Conservation (phyloP, 75 land plant genomes). For the Picea sitchensis region DNA sequence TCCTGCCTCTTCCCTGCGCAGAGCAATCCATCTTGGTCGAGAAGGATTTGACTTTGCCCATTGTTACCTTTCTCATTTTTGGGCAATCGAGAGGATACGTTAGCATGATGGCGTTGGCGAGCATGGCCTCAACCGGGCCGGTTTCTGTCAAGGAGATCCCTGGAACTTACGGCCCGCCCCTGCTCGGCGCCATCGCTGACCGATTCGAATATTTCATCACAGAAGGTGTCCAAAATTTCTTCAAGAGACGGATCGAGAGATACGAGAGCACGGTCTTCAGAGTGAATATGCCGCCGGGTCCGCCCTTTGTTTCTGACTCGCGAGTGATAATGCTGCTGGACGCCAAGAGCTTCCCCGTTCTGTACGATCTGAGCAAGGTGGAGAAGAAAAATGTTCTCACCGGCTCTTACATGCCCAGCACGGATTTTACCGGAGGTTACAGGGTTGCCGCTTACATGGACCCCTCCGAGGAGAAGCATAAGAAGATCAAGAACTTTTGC, state of each 20-base stretch:
- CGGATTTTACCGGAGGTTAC: slow-evolving; percentile 22
- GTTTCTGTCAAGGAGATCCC: slow-evolving; percentile 15
- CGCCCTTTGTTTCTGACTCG: slow-evolving; percentile 45
- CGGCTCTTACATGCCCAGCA: slow-evolving; percentile 31
- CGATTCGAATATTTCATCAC: slow-evolving; percentile 22
- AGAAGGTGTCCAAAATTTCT: neutral
- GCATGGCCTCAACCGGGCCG: neutral
- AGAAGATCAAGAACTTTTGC: slow-evolving; percentile 22
- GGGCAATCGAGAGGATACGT: no score
- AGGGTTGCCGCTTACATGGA: slow-evolving; percentile 26
- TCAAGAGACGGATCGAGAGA: slow-evolving; percentile 38
- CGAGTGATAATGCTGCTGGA: slow-evolving; percentile 5
- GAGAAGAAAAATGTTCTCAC: slow-evolving; percentile 27
- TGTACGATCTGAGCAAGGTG: neutral
- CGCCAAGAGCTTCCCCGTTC: neutral
- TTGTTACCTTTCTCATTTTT: no score
- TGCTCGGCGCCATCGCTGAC: slow-evolving; percentile 24
- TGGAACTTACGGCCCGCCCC: slow-evolving; percentile 42
- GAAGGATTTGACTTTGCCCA: no score
- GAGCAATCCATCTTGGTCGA: no score
- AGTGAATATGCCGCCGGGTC: slow-evolving; percentile 81
- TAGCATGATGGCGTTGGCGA: neutral
- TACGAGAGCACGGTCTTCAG: slow-evolving; percentile 81
- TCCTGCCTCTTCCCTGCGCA: no score
- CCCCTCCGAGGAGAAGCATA: slow-evolving; percentile 18